phyloP scores from a whole-genome alignment of 1,284 basidiomycete species.

The Sanghuangporus sanghuang region DNA sequence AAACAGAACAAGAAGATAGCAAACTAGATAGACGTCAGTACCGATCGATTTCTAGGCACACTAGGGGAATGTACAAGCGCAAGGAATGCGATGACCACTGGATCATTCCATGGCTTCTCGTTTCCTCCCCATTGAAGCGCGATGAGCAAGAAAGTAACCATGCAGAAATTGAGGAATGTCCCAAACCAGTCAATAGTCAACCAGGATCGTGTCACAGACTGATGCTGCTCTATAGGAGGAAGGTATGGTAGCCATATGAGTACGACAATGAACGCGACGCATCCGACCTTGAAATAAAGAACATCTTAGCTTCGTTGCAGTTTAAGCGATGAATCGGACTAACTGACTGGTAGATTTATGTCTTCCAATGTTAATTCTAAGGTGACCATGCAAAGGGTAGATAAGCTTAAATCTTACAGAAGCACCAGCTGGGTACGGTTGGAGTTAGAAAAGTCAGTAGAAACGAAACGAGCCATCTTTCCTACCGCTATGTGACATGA shows the following conservation, averaged over 20 bases:
- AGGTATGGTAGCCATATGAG: background rate
- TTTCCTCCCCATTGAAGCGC: conserved; percentile 41
- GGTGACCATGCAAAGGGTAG: background rate
- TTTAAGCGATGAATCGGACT: background rate
- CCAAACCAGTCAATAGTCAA: conserved; percentile 30
- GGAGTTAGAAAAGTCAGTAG: no score
- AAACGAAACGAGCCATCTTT: no score
- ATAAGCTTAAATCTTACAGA: background rate
- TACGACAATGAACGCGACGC: background rate
- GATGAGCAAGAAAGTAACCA: conserved; percentile 33
- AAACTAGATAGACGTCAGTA: background rate
- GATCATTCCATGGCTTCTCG: conserved; percentile 33
- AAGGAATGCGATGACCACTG: conserved; percentile 24
- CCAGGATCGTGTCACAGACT: background rate
- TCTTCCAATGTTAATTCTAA: background rate
- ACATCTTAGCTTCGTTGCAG: background rate
- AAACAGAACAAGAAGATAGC: background rate
- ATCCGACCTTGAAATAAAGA: background rate
- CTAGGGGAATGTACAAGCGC: background rate
- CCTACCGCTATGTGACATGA: background rate
- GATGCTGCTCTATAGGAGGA: background rate
- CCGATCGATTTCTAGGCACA: no score
- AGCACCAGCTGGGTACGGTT: background rate
- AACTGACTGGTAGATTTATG: background rate
- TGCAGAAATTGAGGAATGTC: conserved; percentile 24